phyloP scores from a whole-genome alignment of 2,329 filamentous ascomycete genomes.

The Mycogone perniciosa region DNA sequence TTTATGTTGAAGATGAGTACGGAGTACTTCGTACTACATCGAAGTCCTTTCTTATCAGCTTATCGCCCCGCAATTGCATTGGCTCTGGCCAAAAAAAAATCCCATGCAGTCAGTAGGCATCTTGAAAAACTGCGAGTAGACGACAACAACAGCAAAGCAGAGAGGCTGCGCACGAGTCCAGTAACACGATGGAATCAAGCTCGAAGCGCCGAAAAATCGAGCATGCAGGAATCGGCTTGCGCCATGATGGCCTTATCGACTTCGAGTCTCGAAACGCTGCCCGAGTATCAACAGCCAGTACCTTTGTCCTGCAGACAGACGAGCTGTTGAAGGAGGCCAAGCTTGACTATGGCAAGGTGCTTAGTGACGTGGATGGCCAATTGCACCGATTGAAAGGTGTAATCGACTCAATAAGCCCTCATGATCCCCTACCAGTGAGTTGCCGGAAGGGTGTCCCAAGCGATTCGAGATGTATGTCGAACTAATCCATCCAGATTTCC shows the following conservation, averaged over 20 bases:
- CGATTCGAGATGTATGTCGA: neutral
- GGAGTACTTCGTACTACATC: too few species aligned
- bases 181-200: conserved; percentile 36
- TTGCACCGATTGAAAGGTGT: conserved; percentile 47
- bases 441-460: neutral
- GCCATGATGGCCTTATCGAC: conserved; percentile 32
- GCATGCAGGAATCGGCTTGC: conserved; percentile 30
- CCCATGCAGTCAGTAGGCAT: conserved; percentile 5
- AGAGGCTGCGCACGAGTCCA: neutral
- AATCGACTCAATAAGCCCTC: conserved; percentile 45
- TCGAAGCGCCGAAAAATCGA: conserved; percentile 45
- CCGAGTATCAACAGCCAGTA: conserved; percentile 41
- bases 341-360: conserved; percentile 43
- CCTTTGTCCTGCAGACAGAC: conserved; percentile 54
- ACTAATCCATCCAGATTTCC: conserved; percentile 43
- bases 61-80: conserved; percentile 20
- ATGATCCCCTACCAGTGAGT: conserved; percentile 45
- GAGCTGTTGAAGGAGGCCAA: conserved; percentile 51
- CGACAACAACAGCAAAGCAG: neutral
- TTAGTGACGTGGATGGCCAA: conserved; percentile 43
- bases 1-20: too few species aligned
- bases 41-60: conserved; percentile 18
- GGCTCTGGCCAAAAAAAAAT: conserved; percentile 12
- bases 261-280: conserved; percentile 36
- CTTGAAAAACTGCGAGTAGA: conserved; percentile 3